Evolutionary conservation across 805 yeast species (phyloP).

Genomic region (Saccharomycopsis sp.): DNA sequence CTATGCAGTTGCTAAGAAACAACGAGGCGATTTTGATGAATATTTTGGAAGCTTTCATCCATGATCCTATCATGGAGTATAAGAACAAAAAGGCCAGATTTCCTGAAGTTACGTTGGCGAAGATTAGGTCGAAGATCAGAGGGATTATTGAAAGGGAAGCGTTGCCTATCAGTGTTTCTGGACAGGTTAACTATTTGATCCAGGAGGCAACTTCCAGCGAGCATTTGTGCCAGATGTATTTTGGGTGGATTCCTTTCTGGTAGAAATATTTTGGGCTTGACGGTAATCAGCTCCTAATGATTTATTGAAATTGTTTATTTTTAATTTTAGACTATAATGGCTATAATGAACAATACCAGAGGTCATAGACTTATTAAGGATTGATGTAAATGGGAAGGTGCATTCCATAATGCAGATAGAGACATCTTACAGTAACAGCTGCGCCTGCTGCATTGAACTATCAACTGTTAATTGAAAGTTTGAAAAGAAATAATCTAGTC

Average conservation of each 20-base stretch:
- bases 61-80: conserved; percentile 88
- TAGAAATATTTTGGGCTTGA: too few relatives aligned
- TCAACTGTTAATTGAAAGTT: too few relatives aligned
- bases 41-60: conserved; percentile 82
- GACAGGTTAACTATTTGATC: conserved; percentile 85
- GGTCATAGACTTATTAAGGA: too few relatives aligned
- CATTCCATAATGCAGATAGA: too few relatives aligned
- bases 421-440: too few relatives aligned
- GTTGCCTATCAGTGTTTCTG: conserved; percentile 80
- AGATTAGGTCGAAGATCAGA: conserved; percentile 71
- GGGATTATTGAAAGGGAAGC: conserved; percentile 71
- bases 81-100: conserved; percentile 32
- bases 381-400: too few relatives aligned
- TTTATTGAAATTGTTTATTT: too few relatives aligned
- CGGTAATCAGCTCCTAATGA: too few relatives aligned
- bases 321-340: too few relatives aligned
- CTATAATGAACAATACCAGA: too few relatives aligned
- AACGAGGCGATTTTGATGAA: conserved; percentile 85
- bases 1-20: conserved; percentile 60
- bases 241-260: conserved; percentile 86
- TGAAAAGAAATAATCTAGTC: too few relatives aligned
- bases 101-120: conserved; percentile 64
- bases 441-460: too few relatives aligned
- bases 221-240: conserved; percentile 77
- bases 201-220: conserved; percentile 72